These are phyloP conservation scores for Cladosporium sp. DNA, from an alignment of 2,329 filamentous ascomycete species.

Conservation along the genomic window DNA sequence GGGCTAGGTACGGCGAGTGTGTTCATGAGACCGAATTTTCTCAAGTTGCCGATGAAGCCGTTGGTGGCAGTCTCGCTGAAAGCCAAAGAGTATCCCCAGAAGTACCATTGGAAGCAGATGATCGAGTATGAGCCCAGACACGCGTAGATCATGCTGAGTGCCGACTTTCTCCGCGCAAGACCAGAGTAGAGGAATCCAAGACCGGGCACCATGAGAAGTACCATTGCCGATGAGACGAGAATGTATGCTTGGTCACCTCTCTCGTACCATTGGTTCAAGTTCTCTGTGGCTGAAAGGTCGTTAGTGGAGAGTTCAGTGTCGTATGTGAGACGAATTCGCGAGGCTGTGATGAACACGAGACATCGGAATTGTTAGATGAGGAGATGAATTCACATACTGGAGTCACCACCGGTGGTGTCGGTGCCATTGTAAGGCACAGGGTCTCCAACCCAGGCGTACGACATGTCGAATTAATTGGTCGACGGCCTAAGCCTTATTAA, in stretches of 20 bases:
- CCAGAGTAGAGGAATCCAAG: constrained; percentile 97
- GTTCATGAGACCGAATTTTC: constrained; percentile 83
- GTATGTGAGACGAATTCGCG: neutral
- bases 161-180: constrained; percentile 94
- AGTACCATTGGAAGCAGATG: constrained; percentile 97
- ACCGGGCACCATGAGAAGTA: constrained; percentile 92
- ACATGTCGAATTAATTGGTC: constrained; percentile 35
- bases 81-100: constrained; percentile 96
- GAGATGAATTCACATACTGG: constrained; percentile 53
- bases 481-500: neutral
- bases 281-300: constrained; percentile 61
- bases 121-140: constrained; percentile 91
- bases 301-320: neutral
- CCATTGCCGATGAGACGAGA: constrained; percentile 83
- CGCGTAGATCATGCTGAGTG: constrained; percentile 94
- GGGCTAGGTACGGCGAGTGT: constrained; percentile 80
- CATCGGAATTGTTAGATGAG: neutral
- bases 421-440: constrained; percentile 49
- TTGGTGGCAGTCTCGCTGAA: constrained; percentile 79
- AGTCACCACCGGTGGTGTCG: constrained; percentile 69
- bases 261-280: constrained; percentile 94
- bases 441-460: constrained; percentile 45
- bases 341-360: neutral
- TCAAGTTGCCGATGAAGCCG: constrained; percentile 86
- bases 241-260: constrained; percentile 93